Base-by-base conservation (phyloP, 2,329 filamentous ascomycete genomes). In the Berkeleyomyces basicola region DNA sequence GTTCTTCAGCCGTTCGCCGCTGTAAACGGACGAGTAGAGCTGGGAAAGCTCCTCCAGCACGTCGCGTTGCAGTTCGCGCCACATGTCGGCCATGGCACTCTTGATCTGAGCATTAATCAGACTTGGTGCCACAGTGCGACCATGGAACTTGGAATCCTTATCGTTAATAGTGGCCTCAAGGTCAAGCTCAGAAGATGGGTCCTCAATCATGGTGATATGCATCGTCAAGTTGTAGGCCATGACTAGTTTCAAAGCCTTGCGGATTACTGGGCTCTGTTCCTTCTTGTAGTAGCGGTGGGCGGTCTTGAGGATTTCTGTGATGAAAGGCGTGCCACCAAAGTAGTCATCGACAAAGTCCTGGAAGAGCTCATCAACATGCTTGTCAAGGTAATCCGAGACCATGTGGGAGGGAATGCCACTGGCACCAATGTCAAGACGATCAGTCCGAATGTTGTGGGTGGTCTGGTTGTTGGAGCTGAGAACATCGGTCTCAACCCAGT, bases 51-150 rank as follows among this genome's bases (percentile, higher is more conserved):
- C 92, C 76, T 95, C 91, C 2, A 97, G 80, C 44, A 96, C 90
- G 69, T 96, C 92, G 77, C 95, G 95, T 74, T 96, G 91, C 64
- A 97, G 79, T 74, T 96, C 91, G 67, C 92, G 90, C 92, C 92
- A 97, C 89, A 96, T 95, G 70, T 95, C 90, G 67, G 91, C 92
- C 76, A 97, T 85, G 62, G 91, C 91, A 70, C 88, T 93, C 82
- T 97, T 97, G 79, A 97, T 90, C 77, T 96, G 90, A 82, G 96
- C 96, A 79, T 96, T 97, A 82, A 97, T 95, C 91, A 97, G 95
- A 71, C 96, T 91, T 10, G 92, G 92, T 14, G 92, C 92, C 66
- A 96, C 85, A 43, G 87, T 91, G 78, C 92, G 92, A 70, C 91
- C 91, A 69, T 82, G 86, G 79, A 87, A 96, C 72, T 89, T 93